phyloP scores from a whole-genome alignment of 805 yeast species.

The Metschnikowia gelsemii region DNA sequence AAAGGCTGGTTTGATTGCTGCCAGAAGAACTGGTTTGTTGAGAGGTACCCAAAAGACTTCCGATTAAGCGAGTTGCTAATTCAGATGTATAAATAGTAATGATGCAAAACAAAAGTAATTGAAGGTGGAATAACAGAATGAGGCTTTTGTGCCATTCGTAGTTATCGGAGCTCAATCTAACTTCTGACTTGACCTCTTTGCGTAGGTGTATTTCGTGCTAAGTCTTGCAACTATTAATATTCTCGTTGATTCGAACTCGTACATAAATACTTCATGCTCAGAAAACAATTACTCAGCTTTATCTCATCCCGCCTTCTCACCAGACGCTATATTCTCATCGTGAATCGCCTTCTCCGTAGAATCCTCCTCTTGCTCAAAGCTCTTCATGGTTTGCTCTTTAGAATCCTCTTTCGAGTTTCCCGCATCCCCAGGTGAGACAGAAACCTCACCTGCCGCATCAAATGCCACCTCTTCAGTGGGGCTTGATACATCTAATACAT shows the following conservation, averaged over 20 bases:
- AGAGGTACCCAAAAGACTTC: constrained; percentile 96
- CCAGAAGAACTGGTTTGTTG: constrained; percentile 99
- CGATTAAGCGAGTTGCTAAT: constrained; percentile 31
- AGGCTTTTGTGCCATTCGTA: not conserved
- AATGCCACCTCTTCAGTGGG: constrained; percentile 1
- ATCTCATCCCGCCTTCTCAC: not conserved
- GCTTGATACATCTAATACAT: not conserved
- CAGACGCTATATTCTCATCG: not conserved
- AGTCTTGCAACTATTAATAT: not conserved
- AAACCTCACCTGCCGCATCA: constrained; percentile 1
- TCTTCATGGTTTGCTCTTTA: constrained; percentile 1
- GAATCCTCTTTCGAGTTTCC: constrained; percentile 3
- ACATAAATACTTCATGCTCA: not conserved
- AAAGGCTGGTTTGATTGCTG: constrained; percentile 99
- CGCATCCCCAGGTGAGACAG: not conserved
- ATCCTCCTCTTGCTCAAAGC: constrained; percentile 8
- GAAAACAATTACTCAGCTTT: not conserved
- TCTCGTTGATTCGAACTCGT: not conserved
- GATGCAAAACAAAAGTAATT: constrained; percentile 18
- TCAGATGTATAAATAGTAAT: constrained; percentile 20
- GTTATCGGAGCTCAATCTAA: not conserved
- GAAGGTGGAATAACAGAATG: not conserved
- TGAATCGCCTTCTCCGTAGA: constrained; percentile 6
- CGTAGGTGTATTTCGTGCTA: not conserved
- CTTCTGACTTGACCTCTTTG: not conserved